Evolutionary conservation across 2,329 filamentous ascomycete genomes (phyloP).

Genomic region (Cercospora brassicicola): DNA sequence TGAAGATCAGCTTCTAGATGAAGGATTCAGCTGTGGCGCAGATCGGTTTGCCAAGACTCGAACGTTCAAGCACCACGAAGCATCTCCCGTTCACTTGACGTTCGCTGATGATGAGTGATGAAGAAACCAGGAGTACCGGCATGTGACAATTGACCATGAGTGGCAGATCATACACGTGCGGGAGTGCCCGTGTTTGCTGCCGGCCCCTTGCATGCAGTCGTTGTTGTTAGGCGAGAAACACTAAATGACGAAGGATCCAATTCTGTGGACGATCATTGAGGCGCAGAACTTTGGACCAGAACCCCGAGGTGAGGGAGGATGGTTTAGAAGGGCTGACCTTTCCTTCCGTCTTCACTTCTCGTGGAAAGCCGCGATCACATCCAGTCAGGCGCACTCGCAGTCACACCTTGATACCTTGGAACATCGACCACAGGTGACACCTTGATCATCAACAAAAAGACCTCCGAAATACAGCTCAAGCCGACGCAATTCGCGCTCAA

Average conservation of each 20-base stretch:
- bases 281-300: neutral
- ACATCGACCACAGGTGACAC: neutral
- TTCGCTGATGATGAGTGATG: neutral
- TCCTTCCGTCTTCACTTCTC: neutral
- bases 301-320: neutral
- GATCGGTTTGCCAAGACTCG: neutral
- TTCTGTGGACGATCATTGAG: constrained; percentile 5
- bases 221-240: neutral
- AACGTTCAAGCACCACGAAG: neutral
- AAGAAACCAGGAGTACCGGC: neutral
- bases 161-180: neutral
- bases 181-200: neutral
- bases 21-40: neutral
- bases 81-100: neutral
- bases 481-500: neutral
- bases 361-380: neutral
- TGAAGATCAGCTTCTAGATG: neutral
- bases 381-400: neutral
- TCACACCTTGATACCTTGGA: neutral
- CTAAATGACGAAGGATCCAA: constrained; percentile 9
- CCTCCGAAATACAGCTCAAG: neutral
- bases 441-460: neutral
- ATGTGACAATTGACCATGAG: neutral
- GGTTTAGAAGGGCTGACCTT: neutral
- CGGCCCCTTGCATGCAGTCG: neutral